phyloP scores from a whole-genome alignment of 2,329 filamentous ascomycete genomes.

The Botrytis pseudocinerea region DNA sequence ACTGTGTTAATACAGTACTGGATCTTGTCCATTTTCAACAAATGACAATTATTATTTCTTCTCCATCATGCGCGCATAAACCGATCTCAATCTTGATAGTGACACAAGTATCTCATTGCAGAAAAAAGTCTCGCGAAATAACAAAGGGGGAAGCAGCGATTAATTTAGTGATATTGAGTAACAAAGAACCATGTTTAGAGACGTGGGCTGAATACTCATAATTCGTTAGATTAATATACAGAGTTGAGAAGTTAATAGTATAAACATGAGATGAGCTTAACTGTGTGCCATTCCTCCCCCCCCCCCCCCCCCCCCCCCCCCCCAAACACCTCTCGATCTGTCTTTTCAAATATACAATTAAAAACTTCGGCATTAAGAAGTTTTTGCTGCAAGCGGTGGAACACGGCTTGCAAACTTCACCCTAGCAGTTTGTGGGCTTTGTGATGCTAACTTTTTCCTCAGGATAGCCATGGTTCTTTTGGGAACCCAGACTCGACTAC shows the following conservation, averaged over 20 bases:
- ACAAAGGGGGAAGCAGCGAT: no score
- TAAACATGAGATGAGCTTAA: slow-evolving; percentile 10
- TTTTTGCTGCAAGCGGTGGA: not conserved
- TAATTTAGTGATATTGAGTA: not conserved
- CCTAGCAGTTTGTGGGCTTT: slow-evolving; percentile 23
- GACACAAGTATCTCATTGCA: not conserved
- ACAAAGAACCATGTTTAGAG: not conserved
- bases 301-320: no score
- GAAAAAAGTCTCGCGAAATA: not conserved
- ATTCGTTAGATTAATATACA: slow-evolving; percentile 1
- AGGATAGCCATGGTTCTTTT: slow-evolving; percentile 62
- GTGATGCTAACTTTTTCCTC: slow-evolving; percentile 40
- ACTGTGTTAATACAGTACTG: not conserved
- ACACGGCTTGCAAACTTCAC: not conserved
- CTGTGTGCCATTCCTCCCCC: not conserved
- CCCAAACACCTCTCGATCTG: not conserved
- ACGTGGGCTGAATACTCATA: not conserved
- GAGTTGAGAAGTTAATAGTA: slow-evolving; percentile 13
- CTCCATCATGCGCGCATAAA: not conserved
- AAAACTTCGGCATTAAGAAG: not conserved
- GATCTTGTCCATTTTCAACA: slow-evolving; percentile 1
- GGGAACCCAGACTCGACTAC: slow-evolving; percentile 74
- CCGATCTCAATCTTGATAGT: not conserved
- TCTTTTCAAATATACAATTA: not conserved
- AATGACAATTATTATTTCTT: not conserved